Base-by-base conservation (phyloP, 495 filamentous ascomycete species). In the Aspergillus haitiensis region DNA sequence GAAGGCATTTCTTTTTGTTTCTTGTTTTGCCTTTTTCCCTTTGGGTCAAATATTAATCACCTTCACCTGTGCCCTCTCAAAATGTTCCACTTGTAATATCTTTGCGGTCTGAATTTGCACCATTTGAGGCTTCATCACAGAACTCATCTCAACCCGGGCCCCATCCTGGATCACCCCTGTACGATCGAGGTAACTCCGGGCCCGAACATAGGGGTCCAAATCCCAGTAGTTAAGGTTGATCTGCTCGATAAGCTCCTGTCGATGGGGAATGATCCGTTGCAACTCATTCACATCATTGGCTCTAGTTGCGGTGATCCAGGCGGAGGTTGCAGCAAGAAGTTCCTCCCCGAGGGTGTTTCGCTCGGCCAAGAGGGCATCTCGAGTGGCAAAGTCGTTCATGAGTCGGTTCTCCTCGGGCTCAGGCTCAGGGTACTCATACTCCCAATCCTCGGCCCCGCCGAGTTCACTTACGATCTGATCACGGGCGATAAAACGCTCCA, bases 371-470 rank as follows among this genome's bases (percentile, higher is more conserved):
- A 93, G 69, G 16, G 75, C 73, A 21, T 86, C 82, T 36, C 80
- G 75, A 3, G 83, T 80, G 3, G 69, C 78, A 0, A 74, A 75
- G 56, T 94, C 88, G 37, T 81, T 76, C 81, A 92, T 86, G 50
- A 66, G 65, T 37, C 72, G 76, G 64, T 94, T 93, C 75, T 97
- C 93, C 37, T 83, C 85, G 0, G 80, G 64, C 0, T 76, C 56
- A 0, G 92, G 86, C 71, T 96, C 91, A 52, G 84, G 75, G 70
- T 96, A 98, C 15, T 77, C 58, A 72, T 94, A 98, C 15, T 80
- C 75, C 86, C 89, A 97, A 62, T 90, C 81, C 53, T 96, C 92
- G 39, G 86, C 81, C 54, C 93, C 93, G 39, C 91, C 92, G 16
- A 96, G 81, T 53, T 93, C 90, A 55, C 80, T 80, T 18, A 83